Percentiles rank a stretch among this genome's conserved stretches.
These are phyloP conservation scores for Pezicula carpinea DNA, from an alignment of 2,329 filamentous ascomycete genomes.

Conservation along the genomic window DNA sequence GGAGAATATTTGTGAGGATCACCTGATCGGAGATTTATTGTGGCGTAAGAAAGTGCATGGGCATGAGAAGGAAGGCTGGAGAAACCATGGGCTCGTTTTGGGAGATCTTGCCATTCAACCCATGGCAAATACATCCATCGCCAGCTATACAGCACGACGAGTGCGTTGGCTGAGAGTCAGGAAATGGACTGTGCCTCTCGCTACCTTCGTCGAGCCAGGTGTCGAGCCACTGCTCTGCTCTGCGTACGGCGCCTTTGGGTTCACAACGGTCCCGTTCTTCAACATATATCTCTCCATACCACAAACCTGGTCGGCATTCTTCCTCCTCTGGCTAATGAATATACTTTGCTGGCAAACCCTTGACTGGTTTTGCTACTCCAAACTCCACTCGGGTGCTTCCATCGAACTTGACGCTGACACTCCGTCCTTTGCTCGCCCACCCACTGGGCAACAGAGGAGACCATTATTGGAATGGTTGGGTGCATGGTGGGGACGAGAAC, in stretches of 20 bases:
- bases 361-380: slow-evolving; percentile 70
- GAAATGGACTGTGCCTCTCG: slow-evolving; percentile 87
- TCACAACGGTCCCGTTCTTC: slow-evolving; percentile 69
- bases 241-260: slow-evolving; percentile 70
- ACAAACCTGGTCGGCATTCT: slow-evolving; percentile 64
- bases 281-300: slow-evolving; percentile 46
- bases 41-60: slow-evolving; percentile 67
- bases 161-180: slow-evolving; percentile 88
- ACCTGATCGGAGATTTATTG: slow-evolving; percentile 86
- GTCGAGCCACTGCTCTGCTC: slow-evolving; percentile 86
- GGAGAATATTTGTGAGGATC: slow-evolving; percentile 95
- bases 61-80: slow-evolving; percentile 29
- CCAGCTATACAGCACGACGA: slow-evolving; percentile 73
- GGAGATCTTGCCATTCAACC: slow-evolving; percentile 90
- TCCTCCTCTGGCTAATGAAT: slow-evolving; percentile 58
- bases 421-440: slow-evolving; percentile 69
- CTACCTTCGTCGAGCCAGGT: slow-evolving; percentile 88
- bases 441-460: slow-evolving; percentile 45
- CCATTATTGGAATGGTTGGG: slow-evolving; percentile 66
- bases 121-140: slow-evolving; percentile 73
- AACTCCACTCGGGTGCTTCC: slow-evolving; percentile 68
- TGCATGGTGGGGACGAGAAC: slow-evolving; percentile 82
- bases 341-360: slow-evolving; percentile 67
- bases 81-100: slow-evolving; percentile 77
- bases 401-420: slow-evolving; percentile 69